These are phyloP conservation scores for Salix caprea DNA, from an alignment of 345 rosid genomes.

Conservation along the genomic window DNA sequence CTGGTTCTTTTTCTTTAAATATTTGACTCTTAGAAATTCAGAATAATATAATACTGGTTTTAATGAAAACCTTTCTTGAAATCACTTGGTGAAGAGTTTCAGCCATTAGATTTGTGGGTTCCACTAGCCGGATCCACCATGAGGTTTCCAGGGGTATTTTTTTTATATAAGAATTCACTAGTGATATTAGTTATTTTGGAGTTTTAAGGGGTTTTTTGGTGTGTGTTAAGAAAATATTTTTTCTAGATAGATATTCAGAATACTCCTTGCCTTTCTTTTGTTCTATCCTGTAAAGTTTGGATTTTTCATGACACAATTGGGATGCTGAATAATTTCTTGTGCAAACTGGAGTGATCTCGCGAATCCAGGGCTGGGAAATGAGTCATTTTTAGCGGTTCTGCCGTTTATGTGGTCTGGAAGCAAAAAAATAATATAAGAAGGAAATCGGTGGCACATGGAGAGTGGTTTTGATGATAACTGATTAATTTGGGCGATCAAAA, in stretches of 20 bases:
- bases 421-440: not conserved
- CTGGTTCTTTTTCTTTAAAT: not conserved
- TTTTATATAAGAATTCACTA: not conserved
- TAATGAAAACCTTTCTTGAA: not conserved
- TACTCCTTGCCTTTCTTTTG: not conserved
- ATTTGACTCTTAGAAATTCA: not conserved
- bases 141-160: not conserved
- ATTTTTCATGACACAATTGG: not conserved
- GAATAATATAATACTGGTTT: not conserved
- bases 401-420: not conserved
- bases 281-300: not conserved
- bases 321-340: not conserved
- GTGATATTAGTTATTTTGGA: not conserved
- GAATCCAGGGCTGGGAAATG: not conserved
- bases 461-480: not conserved
- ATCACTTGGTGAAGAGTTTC: not conserved
- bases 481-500: not conserved
- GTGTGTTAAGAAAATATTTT: constrained; percentile 1
- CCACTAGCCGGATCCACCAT: not conserved
- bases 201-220: not conserved
- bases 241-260: not conserved
- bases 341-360: not conserved
- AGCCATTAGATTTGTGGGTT: not conserved
- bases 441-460: not conserved
- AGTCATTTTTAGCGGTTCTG: not conserved